Conservation (phyloP, 2,329 filamentous ascomycete species). For the Colletotrichum endophyticum region DNA sequence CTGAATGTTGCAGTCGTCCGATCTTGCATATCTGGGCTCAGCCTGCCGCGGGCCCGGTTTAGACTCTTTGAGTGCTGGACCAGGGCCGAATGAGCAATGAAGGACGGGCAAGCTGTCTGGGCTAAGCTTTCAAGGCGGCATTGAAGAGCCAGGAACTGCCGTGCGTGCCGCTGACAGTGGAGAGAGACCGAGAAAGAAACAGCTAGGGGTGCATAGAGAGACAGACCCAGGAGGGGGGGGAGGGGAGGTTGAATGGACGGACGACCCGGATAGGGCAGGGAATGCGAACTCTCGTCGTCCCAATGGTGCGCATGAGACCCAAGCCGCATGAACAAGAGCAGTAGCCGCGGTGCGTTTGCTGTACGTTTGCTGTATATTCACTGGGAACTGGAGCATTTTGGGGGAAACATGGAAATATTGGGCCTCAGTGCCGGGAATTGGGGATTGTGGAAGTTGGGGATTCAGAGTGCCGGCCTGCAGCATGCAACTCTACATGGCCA, state of each 20-base stretch:
- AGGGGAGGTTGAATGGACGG: background rate
- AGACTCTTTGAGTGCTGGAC: background rate
- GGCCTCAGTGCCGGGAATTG: background rate
- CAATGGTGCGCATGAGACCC: background rate
- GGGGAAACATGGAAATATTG: background rate
- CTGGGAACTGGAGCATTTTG: background rate
- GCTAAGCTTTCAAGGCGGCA: background rate
- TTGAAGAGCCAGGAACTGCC: background rate
- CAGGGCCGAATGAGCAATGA: background rate
- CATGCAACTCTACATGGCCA: background rate
- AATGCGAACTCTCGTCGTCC: background rate
- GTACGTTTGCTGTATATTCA: background rate
- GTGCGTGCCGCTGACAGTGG: background rate
- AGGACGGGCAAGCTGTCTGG: background rate
- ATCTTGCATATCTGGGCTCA: background rate
- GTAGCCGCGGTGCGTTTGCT: background rate
- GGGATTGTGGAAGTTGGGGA: background rate
- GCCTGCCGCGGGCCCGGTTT: background rate
- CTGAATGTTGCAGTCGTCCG: background rate
- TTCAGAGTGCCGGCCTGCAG: constrained; percentile 3
- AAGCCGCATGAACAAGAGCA: background rate
- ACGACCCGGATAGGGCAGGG: background rate
- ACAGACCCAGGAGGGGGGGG: background rate
- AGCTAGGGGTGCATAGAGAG: background rate
- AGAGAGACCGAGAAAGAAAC: background rate